phyloP scores from a whole-genome alignment of 2,329 filamentous ascomycete species.

The Zasmidium citrigriseum region DNA sequence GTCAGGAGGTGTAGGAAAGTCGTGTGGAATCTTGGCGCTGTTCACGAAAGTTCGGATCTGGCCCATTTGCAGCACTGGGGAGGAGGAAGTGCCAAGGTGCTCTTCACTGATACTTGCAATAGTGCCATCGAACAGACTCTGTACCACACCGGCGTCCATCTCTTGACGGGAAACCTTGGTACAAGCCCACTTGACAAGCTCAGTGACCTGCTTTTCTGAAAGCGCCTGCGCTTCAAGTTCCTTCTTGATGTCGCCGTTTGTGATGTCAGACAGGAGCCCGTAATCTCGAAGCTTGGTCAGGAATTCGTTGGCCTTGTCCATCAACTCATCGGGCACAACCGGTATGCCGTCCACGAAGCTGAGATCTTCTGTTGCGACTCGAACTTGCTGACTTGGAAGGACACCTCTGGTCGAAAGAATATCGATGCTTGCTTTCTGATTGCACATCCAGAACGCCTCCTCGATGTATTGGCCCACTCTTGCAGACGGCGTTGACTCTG shows the following conservation, averaged over 20 bases:
- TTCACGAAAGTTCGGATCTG: conserved; percentile 75
- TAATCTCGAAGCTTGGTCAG: conserved; percentile 79
- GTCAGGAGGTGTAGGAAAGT: conserved; percentile 74
- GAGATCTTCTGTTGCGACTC: conserved; percentile 69
- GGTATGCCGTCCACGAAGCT: conserved; percentile 88
- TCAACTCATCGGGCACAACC: conserved; percentile 75
- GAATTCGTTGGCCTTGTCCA: conserved; percentile 67
- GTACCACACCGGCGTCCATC: conserved; percentile 68
- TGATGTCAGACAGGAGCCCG: conserved; percentile 84
- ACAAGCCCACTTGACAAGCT: conserved; percentile 83
- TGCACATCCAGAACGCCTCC: conserved; percentile 94
- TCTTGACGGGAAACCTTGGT: conserved; percentile 71
- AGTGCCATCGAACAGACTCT: conserved; percentile 74
- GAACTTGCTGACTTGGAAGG: conserved; percentile 78
- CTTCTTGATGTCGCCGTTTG: conserved; percentile 78
- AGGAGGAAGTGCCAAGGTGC: conserved; percentile 56
- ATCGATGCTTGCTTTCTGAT: conserved; percentile 78
- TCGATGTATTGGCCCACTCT: conserved; percentile 85
- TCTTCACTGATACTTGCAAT: conserved; percentile 65
- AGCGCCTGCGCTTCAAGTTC: conserved; percentile 83
- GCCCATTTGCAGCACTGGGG: conserved; percentile 74
- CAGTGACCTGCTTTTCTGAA: conserved; percentile 72
- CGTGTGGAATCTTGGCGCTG: conserved; percentile 76
- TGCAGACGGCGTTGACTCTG: conserved; percentile 83
- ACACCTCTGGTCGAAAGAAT: conserved; percentile 87